Percentiles rank a stretch among this genome's conserved stretches.
Conservation (phyloP, 2,329 filamentous ascomycete genomes). For the Phaeosphaeriaceae sp. region DNA sequence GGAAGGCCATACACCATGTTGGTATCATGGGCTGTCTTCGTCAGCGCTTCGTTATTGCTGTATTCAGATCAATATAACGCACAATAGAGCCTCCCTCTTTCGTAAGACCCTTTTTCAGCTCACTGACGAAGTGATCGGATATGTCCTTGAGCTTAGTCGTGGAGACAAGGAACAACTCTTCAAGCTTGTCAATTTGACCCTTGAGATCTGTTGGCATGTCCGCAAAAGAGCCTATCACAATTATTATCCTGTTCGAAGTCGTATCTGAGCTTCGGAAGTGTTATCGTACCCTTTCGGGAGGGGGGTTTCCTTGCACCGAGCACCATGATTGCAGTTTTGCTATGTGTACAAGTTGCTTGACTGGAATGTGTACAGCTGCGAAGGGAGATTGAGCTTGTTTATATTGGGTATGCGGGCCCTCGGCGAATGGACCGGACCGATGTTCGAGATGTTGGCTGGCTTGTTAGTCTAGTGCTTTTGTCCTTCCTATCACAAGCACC, state of each 20-base stretch:
- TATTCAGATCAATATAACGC: slow-evolving; percentile 74
- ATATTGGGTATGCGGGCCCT: not conserved
- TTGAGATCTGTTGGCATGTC: slow-evolving; percentile 87
- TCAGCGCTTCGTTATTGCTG: slow-evolving; percentile 69
- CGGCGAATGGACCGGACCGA: not conserved
- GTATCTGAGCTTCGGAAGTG: slow-evolving; percentile 1
- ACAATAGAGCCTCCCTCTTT: slow-evolving; percentile 93
- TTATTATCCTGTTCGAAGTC: slow-evolving; percentile 27
- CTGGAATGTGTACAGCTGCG: not conserved
- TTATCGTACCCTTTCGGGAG: slow-evolving; percentile 74
- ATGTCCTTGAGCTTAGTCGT: slow-evolving; percentile 84
- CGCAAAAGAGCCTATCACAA: slow-evolving; percentile 76
- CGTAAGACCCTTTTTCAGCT: slow-evolving; percentile 84
- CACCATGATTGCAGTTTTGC: slow-evolving; percentile 61
- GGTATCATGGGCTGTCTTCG: slow-evolving; percentile 86
- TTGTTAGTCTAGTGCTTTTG: slow-evolving; percentile 13
- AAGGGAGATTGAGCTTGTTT: not conserved
- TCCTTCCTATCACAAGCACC: not conserved
- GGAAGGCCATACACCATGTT: slow-evolving; percentile 94
- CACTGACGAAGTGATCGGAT: slow-evolving; percentile 84
- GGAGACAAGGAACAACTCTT: slow-evolving; percentile 82
- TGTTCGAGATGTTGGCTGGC: not conserved
- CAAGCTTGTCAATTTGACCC: slow-evolving; percentile 80
- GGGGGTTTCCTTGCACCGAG: slow-evolving; percentile 69
- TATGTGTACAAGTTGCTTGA: slow-evolving; percentile 3